Evolutionary conservation across 2,329 filamentous ascomycete species (phyloP).

Genomic region (Exophiala sp.): DNA sequence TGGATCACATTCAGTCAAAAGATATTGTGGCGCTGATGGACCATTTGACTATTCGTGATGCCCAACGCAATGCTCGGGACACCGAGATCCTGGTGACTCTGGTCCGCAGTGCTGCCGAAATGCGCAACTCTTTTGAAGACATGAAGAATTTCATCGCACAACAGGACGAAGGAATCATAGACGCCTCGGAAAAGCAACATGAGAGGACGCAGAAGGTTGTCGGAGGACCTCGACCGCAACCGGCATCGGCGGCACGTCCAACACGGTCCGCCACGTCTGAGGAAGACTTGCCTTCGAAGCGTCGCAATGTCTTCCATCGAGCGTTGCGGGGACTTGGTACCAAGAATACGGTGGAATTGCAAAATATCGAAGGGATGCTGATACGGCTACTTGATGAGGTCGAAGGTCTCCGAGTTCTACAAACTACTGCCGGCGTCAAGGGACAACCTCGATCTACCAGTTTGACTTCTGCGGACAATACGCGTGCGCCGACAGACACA

Average conservation of each 20-base stretch:
- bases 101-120: slow-evolving; percentile 88
- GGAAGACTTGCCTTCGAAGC: slow-evolving; percentile 64
- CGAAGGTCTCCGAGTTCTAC: slow-evolving; percentile 65
- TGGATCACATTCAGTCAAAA: slow-evolving; percentile 89
- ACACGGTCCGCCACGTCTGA: slow-evolving; percentile 46
- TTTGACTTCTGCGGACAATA: slow-evolving; percentile 63
- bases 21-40: slow-evolving; percentile 98
- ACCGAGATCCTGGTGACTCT: slow-evolving; percentile 94
- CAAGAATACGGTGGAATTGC: slow-evolving; percentile 81
- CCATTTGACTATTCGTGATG: slow-evolving; percentile 93
- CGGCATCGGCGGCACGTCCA: slow-evolving; percentile 54
- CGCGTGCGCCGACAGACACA: slow-evolving; percentile 62
- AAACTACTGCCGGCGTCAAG: slow-evolving; percentile 37
- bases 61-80: slow-evolving; percentile 89
- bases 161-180: slow-evolving; percentile 83
- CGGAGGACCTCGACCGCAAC: slow-evolving; percentile 78
- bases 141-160: slow-evolving; percentile 88
- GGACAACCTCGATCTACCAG: slow-evolving; percentile 40
- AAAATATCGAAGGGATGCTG: slow-evolving; percentile 84
- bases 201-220: slow-evolving; percentile 79
- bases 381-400: slow-evolving; percentile 89
- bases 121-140: slow-evolving; percentile 93
- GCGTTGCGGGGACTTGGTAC: slow-evolving; percentile 86
- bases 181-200: slow-evolving; percentile 78
- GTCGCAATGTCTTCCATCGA: slow-evolving; percentile 86